A percentile compares a stretch with the other conserved stretches of the same genome.
Conservation (phyloP, 2,329 filamentous ascomycete species). For the Penicillium sp. region DNA sequence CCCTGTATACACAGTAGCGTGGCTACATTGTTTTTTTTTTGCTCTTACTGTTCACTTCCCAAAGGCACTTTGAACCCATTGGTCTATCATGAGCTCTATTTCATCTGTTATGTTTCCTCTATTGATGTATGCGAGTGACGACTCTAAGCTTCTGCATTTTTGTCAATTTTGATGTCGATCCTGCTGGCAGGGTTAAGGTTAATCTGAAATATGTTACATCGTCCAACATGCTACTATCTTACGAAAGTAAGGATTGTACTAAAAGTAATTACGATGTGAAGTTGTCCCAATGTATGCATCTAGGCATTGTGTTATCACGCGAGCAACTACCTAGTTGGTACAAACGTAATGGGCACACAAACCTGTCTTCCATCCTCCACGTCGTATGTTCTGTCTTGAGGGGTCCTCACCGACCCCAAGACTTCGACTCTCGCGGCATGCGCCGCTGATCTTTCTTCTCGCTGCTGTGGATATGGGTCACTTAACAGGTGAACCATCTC, state of each 20-base stretch:
- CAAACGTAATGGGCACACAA: background rate
- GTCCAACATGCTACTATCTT: background rate
- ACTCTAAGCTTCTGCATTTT: background rate
- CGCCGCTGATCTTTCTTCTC: background rate
- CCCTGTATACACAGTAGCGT: slow-evolving; percentile 2
- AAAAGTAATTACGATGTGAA: background rate
- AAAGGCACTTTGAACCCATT: too few relatives aligned
- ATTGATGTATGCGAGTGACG: background rate
- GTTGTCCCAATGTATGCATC: too few relatives aligned
- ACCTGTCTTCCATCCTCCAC: background rate
- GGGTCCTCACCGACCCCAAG: background rate
- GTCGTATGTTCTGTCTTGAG: background rate
- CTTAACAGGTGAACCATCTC: background rate
- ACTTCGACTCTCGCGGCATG: background rate
- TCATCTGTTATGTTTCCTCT: too few relatives aligned
- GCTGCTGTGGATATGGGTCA: background rate
- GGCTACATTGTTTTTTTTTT: background rate
- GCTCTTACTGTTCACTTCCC: background rate
- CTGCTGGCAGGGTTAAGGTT: background rate
- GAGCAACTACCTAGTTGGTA: too few relatives aligned
- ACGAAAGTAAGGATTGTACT: background rate
- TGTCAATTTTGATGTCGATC: background rate
- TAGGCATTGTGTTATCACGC: background rate
- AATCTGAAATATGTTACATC: background rate
- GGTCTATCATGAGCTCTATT: background rate